Conservation (phyloP, 257 asterid genomes). For the Solanum medicagineum region DNA sequence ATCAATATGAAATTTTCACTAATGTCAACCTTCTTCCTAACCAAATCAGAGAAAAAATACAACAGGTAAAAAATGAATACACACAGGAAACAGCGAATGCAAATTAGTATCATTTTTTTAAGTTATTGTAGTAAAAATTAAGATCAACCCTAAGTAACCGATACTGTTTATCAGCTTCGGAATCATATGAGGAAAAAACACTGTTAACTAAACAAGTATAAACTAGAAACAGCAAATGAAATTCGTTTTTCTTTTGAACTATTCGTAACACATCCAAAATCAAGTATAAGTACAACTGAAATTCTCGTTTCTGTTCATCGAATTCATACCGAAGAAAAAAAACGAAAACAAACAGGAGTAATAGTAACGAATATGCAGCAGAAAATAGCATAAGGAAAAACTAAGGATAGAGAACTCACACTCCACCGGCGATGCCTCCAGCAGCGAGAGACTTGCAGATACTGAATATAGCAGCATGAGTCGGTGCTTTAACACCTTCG, state of each 20-base stretch:
- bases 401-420: slow-evolving; percentile 33
- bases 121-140: background rate
- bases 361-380: background rate
- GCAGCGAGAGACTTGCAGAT: slow-evolving; percentile 84
- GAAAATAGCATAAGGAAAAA: background rate
- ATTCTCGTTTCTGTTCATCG: background rate
- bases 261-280: background rate
- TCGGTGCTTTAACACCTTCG: slow-evolving; percentile 71
- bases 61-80: background rate
- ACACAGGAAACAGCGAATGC: background rate
- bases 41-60: background rate
- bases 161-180: background rate
- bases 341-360: background rate
- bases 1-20: background rate
- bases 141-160: background rate
- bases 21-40: background rate
- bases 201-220: background rate
- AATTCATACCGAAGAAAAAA: background rate
- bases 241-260: background rate
- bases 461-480: slow-evolving; percentile 38
- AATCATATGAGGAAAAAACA: background rate
- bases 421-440: slow-evolving; percentile 98
- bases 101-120: background rate
- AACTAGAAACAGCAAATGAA: background rate
- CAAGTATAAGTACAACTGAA: background rate